Conservation (phyloP, 129 eudicot genomes). For the Daucus carota region DNA sequence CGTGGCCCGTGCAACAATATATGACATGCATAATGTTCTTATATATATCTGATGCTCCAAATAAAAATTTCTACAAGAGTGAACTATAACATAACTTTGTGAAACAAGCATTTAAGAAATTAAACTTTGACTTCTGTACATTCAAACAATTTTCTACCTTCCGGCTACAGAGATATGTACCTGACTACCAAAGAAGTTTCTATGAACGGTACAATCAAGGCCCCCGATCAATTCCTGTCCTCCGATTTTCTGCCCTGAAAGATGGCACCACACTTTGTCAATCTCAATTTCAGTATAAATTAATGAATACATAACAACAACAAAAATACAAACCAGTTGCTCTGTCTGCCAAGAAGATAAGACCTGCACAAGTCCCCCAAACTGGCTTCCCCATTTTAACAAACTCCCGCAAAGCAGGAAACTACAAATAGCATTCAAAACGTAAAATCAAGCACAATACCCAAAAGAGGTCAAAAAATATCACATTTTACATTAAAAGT, state of each 20-base stretch:
- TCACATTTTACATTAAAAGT: background rate
- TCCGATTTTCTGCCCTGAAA: slow-evolving; percentile 84
- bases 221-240: slow-evolving; percentile 96
- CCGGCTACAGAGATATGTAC: slow-evolving; percentile 17
- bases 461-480: background rate
- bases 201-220: slow-evolving; percentile 85
- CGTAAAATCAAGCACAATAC: background rate
- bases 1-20: background rate
- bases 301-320: background rate
- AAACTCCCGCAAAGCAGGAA: slow-evolving; percentile 90
- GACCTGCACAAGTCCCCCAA: slow-evolving; percentile 99
- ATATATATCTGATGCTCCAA: background rate
- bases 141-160: background rate
- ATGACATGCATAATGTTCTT: background rate
- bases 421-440: slow-evolving; percentile 34
- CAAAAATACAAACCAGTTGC: slow-evolving; percentile 56
- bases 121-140: background rate
- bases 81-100: background rate
- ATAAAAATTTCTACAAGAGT: background rate
- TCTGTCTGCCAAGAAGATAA: slow-evolving; percentile 80
- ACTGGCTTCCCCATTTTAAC: slow-evolving; percentile 97
- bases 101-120: background rate
- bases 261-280: background rate
- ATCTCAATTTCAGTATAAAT: background rate
- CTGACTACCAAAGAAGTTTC: slow-evolving; percentile 99